Percentiles rank a stretch among this genome's conserved stretches.
Evolutionary conservation across 495 filamentous ascomycete genomes (phyloP).

Genomic region (Podospora appendiculata): DNA sequence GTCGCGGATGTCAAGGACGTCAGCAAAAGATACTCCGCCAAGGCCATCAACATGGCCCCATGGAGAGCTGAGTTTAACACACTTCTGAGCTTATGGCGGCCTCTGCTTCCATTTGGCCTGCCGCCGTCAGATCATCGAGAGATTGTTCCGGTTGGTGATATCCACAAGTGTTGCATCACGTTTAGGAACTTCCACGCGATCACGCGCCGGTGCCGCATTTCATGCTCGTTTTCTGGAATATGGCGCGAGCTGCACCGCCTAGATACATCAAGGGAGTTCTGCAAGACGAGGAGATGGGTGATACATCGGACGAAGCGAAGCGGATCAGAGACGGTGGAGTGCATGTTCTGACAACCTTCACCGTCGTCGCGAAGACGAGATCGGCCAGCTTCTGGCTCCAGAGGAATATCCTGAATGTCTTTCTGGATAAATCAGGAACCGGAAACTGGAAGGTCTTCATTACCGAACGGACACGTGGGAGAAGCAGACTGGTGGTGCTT

Average conservation of each 20-base stretch:
- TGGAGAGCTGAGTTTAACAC: constrained; percentile 26
- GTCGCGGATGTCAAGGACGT: constrained; percentile 6
- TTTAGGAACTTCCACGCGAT: constrained; percentile 1
- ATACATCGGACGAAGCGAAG: neutral
- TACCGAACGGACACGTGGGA: constrained; percentile 10
- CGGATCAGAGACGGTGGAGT: neutral
- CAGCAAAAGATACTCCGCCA: constrained; percentile 7
- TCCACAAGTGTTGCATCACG: constrained; percentile 15
- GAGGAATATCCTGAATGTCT: constrained; percentile 18
- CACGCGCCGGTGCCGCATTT: constrained; percentile 14
- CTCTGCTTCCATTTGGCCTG: constrained; percentile 21
- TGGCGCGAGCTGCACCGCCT: constrained; percentile 7
- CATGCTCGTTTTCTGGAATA: constrained; percentile 23
- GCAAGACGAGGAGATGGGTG: neutral
- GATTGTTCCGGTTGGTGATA: constrained; percentile 13
- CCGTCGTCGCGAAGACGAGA: constrained; percentile 9
- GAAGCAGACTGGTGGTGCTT: neutral
- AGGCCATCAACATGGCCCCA: constrained; percentile 14
- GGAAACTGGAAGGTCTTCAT: constrained; percentile 19
- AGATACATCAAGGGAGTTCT: neutral
- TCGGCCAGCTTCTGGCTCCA: constrained; percentile 22
- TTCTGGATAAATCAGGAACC: constrained; percentile 2
- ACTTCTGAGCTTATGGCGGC: constrained; percentile 20
- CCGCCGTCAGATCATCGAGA: constrained; percentile 9
- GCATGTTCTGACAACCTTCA: constrained; percentile 13